These are phyloP conservation scores for Byssochlamys sp. DNA, from an alignment of 2,329 filamentous ascomycete genomes.

Conservation along the genomic window DNA sequence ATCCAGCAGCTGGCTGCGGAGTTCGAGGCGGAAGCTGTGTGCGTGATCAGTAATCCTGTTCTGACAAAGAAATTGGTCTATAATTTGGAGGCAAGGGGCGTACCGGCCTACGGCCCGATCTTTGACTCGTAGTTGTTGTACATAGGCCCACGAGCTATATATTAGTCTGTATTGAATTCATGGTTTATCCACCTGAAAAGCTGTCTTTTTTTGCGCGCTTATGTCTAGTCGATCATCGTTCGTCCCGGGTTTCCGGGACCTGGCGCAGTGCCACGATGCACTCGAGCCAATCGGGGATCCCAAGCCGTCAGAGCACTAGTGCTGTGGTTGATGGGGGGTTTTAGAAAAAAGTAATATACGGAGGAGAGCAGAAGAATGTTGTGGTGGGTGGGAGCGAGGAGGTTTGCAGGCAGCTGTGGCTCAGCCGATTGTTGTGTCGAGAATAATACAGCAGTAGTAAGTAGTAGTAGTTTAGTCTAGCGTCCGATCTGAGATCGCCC, in stretches of 20 bases:
- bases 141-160: background rate
- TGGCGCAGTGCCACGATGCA: background rate
- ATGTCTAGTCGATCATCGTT: background rate
- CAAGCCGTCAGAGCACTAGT: background rate
- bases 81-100: constrained; percentile 55
- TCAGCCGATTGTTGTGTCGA: background rate
- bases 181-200: background rate
- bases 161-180: background rate
- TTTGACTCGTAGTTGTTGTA: constrained; percentile 51
- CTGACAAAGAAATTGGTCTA: constrained; percentile 61
- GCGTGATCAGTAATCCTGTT: constrained; percentile 61
- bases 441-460: too few species aligned
- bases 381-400: background rate
- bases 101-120: constrained; percentile 63
- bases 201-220: background rate
- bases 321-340: background rate
- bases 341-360: background rate
- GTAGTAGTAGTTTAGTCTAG: background rate
- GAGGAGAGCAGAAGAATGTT: background rate
- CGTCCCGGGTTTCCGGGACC: background rate
- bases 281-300: background rate
- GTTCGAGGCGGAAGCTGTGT: constrained; percentile 54
- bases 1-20: constrained; percentile 43
- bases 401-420: background rate
- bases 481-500: background rate